Evolutionary conservation across 2,329 filamentous ascomycete species (phyloP).

Genomic region (Penicillium sp.): DNA sequence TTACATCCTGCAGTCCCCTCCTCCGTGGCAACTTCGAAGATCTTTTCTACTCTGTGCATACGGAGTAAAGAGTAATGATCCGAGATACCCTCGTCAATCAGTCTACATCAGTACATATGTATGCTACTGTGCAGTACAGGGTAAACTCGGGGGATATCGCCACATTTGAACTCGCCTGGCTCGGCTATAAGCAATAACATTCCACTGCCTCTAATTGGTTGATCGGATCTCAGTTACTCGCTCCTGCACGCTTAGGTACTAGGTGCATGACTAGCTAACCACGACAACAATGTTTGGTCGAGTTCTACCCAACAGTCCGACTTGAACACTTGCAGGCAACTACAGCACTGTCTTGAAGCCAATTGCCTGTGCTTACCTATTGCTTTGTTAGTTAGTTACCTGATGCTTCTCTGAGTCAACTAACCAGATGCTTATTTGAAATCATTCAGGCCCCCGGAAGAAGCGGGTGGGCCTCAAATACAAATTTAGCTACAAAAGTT

Average conservation of each 20-base stretch:
- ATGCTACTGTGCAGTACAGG: not conserved
- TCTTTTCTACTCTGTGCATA: not conserved
- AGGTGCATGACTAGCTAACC: not conserved
- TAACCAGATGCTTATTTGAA: too few relatives aligned
- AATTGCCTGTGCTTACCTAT: too few relatives aligned
- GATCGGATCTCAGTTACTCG: not conserved
- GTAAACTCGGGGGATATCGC: not conserved
- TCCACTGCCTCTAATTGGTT: not conserved
- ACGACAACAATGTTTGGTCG: not conserved
- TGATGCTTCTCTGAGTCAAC: too few relatives aligned
- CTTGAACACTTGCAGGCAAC: too few relatives aligned
- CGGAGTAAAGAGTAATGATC: not conserved
- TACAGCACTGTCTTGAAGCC: too few relatives aligned
- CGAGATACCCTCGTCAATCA: not conserved
- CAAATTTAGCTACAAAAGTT: too few relatives aligned
- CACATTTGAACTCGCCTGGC: not conserved
- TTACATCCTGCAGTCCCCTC: not conserved
- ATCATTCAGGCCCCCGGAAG: too few relatives aligned
- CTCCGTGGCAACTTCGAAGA: not conserved
- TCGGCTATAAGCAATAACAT: slow-evolving; percentile 1
- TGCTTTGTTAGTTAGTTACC: too few relatives aligned
- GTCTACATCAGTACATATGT: too few relatives aligned
- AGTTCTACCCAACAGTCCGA: not conserved
- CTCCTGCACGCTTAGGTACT: not conserved
- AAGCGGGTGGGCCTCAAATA: too few relatives aligned